phyloP scores from a whole-genome alignment of 2,329 filamentous ascomycete species.

The Alternaria sp. region DNA sequence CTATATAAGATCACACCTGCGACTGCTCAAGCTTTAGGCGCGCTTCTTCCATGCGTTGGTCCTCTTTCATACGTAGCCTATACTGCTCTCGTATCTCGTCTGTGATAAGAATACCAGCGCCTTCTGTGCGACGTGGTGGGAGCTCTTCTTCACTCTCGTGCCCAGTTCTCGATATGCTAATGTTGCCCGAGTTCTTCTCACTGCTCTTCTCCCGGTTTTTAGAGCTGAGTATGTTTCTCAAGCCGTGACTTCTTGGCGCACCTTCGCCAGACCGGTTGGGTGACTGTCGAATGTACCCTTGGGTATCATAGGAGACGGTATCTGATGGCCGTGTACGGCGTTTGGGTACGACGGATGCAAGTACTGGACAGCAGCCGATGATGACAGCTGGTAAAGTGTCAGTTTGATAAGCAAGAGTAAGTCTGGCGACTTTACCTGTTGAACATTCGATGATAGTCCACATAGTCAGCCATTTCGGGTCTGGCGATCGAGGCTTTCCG shows the following conservation, averaged over 20 bases:
- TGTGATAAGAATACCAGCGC: conserved; percentile 11
- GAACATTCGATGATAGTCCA: conserved; percentile 51
- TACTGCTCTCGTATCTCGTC: conserved; percentile 14
- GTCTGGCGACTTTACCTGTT: conserved; percentile 38
- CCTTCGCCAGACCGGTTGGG: conserved; percentile 9
- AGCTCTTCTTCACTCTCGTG: conserved; percentile 24
- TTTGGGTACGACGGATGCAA: conserved; percentile 28
- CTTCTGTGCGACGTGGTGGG: conserved; percentile 12
- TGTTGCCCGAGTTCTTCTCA: conserved; percentile 8
- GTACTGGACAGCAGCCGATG: conserved; percentile 36
- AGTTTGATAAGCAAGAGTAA: background rate
- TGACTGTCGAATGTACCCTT: conserved; percentile 27
- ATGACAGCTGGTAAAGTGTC: conserved; percentile 28
- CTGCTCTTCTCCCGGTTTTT: conserved; percentile 11
- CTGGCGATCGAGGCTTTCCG: conserved; percentile 37
- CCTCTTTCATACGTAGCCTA: conserved; percentile 10
- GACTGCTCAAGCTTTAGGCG: background rate
- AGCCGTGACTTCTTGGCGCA: conserved; percentile 2
- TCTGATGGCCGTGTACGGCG: background rate
- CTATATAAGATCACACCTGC: background rate
- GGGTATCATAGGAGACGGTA: conserved; percentile 13
- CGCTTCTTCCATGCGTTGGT: conserved; percentile 6
- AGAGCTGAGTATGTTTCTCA: conserved; percentile 21
- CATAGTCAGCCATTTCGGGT: conserved; percentile 49
- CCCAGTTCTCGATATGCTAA: conserved; percentile 11